phyloP scores from a whole-genome alignment of 305 asterid species.

The Coffea humblotiana region DNA sequence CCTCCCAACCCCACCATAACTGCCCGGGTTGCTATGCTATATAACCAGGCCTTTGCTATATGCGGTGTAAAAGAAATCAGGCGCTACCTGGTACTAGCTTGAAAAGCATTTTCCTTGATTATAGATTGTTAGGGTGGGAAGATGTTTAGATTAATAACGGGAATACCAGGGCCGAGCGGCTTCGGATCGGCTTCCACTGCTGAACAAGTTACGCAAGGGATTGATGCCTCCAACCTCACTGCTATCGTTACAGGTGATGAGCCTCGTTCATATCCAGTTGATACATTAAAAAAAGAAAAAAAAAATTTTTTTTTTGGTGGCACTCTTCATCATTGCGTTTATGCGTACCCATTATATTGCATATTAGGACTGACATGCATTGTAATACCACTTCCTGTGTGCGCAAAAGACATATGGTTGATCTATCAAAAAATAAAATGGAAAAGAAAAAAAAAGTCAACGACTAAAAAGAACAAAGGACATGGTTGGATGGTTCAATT shows the following conservation, averaged over 20 bases:
- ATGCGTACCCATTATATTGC: not conserved
- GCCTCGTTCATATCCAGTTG: not conserved
- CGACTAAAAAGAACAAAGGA: not conserved
- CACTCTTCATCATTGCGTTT: not conserved
- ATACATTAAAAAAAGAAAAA: no score
- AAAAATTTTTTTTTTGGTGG: no score
- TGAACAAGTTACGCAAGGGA: constrained; percentile 39
- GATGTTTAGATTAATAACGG: constrained; percentile 74
- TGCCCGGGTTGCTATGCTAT: not conserved
- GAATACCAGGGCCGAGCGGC: constrained; percentile 72
- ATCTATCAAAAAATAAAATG: not conserved
- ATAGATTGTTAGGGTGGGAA: not conserved
- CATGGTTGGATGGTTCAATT: not conserved
- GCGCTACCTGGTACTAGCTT: constrained; percentile 17
- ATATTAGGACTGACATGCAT: not conserved
- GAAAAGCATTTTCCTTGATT: constrained; percentile 42
- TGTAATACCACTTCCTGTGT: not conserved
- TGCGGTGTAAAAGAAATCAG: not conserved
- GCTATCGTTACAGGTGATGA: constrained; percentile 37
- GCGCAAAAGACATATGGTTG: not conserved
- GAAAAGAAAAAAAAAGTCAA: no score
- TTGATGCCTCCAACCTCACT: constrained; percentile 36
- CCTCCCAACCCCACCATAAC: not conserved
- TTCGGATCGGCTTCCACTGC: constrained; percentile 78
- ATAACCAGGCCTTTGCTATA: not conserved